These are phyloP conservation scores for Trypanosoma theileri DNA, from an alignment of 208 protist genomes.

Conservation along the genomic window DNA sequence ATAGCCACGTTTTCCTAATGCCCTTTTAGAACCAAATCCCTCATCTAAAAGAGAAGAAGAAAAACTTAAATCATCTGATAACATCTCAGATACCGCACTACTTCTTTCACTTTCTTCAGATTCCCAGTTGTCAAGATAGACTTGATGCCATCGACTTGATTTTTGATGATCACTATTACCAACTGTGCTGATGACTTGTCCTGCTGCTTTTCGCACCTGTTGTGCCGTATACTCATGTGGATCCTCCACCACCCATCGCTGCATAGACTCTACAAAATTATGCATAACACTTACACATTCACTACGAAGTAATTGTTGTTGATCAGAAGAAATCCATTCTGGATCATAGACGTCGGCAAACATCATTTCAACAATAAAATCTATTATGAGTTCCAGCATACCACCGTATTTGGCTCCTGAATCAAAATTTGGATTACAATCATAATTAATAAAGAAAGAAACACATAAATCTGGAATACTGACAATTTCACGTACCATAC, in stretches of 20 bases:
- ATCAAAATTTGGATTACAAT: constrained; percentile 83
- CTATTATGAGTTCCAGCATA: constrained; percentile 75
- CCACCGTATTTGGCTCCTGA: constrained; percentile 60
- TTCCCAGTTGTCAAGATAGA: constrained; percentile 23
- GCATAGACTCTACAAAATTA: constrained; percentile 58
- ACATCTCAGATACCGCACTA: constrained; percentile 7
- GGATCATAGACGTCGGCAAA: constrained; percentile 46
- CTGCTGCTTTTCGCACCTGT: constrained; percentile 25
- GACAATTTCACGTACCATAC: constrained; percentile 69
- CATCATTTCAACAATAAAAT: constrained; percentile 68
- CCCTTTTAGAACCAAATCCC: background rate
- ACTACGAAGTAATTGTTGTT: constrained; percentile 74
- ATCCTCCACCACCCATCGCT: constrained; percentile 79
- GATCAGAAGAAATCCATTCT: constrained; percentile 67
- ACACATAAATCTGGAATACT: constrained; percentile 65
- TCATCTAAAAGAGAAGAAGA: background rate
- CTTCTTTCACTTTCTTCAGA: background rate
- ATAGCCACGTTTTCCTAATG: constrained; percentile 24
- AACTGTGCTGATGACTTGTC: constrained; percentile 8
- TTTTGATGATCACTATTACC: background rate
- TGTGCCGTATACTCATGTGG: constrained; percentile 52
- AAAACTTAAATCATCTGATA: constrained; percentile 1
- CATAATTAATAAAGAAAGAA: constrained; percentile 85
- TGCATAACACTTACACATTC: constrained; percentile 68
- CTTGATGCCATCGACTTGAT: constrained; percentile 8